Evolutionary conservation across 2,329 filamentous ascomycete species (phyloP).

Genomic region (Fusarium sp.): DNA sequence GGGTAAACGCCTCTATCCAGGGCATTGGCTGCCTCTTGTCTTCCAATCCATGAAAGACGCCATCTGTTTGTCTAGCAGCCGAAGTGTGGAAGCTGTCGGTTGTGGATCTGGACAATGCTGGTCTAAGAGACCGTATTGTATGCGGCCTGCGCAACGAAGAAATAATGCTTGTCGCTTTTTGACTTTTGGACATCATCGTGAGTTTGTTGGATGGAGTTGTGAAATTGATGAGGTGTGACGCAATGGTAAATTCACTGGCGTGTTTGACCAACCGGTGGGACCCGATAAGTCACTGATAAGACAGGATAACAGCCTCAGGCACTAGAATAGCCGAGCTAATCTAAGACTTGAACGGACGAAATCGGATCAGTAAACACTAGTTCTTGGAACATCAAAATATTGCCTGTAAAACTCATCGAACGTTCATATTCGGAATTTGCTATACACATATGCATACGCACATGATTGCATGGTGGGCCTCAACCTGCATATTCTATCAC

Average conservation of each 20-base stretch:
- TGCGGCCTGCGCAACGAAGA: conserved; percentile 15
- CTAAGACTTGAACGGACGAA: conserved; percentile 2
- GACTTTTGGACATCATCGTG: conserved; percentile 28
- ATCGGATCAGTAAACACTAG: conserved; percentile 5
- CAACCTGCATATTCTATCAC: no score
- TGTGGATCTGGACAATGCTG: background rate
- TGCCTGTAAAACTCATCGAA: background rate
- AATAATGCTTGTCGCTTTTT: conserved; percentile 2
- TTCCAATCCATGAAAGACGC: conserved; percentile 48
- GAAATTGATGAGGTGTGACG: conserved; percentile 26
- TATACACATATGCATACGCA: no score
- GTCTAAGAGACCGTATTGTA: background rate
- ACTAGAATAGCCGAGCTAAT: conserved; percentile 5
- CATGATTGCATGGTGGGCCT: no score
- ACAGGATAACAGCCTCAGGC: background rate
- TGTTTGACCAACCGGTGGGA: conserved; percentile 3
- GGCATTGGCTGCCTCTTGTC: conserved; percentile 47
- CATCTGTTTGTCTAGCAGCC: conserved; percentile 41
- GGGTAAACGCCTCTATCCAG: conserved; percentile 49
- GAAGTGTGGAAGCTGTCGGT: conserved; percentile 37
- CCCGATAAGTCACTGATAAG: conserved; percentile 16
- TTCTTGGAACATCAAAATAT: background rate
- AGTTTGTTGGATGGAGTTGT: conserved; percentile 9
- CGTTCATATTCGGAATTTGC: no score
- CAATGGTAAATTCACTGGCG: conserved; percentile 13